phyloP scores from a whole-genome alignment of 768 basidiomycete species.

The Ephemerocybe angulata region DNA sequence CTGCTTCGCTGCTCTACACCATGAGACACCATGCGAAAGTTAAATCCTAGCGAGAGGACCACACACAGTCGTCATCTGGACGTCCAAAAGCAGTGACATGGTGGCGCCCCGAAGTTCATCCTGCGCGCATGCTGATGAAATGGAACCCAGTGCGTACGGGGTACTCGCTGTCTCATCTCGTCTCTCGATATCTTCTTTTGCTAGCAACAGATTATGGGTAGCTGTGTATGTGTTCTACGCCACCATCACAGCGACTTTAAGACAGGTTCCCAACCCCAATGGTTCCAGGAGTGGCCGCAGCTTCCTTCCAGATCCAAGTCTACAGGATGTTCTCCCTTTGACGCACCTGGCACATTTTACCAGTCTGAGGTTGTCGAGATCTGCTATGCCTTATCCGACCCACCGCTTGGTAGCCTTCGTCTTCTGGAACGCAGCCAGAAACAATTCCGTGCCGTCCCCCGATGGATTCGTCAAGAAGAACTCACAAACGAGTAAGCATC shows the following conservation, averaged over 20 bases:
- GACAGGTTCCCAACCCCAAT: no score
- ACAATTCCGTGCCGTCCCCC: no score
- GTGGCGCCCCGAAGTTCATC: conserved; percentile 2
- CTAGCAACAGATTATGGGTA: not conserved
- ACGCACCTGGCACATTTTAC: no score
- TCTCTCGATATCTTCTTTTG: not conserved
- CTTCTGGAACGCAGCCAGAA: no score
- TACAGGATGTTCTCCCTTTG: no score
- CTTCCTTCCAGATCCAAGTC: no score
- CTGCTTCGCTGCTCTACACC: not conserved
- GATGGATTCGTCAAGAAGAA: no score
- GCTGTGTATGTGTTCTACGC: not conserved
- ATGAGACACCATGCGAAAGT: not conserved
- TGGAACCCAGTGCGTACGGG: not conserved
- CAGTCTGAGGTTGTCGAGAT: no score
- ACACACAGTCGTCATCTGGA: not conserved
- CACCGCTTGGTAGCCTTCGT: no score
- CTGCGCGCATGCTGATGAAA: not conserved
- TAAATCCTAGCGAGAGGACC: not conserved
- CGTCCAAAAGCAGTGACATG: not conserved
- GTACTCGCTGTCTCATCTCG: not conserved
- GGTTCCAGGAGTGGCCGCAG: no score
- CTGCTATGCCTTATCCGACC: no score
- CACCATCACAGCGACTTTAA: not conserved
- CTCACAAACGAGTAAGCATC: no score